These are phyloP conservation scores for Fusarium praegraminearum DNA, from an alignment of 2,329 filamentous ascomycete species.

Conservation along the genomic window DNA sequence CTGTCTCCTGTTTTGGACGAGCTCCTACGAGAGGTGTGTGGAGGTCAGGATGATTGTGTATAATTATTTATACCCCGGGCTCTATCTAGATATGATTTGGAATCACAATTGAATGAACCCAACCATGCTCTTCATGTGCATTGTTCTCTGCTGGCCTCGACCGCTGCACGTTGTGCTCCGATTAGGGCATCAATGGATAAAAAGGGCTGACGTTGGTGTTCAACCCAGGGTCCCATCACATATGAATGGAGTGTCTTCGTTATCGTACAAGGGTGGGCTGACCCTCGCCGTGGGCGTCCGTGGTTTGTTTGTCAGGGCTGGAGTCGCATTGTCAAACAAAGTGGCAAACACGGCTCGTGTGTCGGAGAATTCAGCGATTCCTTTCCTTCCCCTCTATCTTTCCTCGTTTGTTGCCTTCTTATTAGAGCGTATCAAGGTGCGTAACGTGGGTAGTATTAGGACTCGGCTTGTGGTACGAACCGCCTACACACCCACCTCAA, in stretches of 20 bases:
- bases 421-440: slow-evolving; percentile 1
- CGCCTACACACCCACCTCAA: neutral
- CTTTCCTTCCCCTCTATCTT: neutral
- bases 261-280: slow-evolving; percentile 20
- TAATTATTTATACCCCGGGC: slow-evolving; percentile 24
- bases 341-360: slow-evolving; percentile 25
- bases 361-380: slow-evolving; percentile 32
- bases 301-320: slow-evolving; percentile 16
- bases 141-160: neutral
- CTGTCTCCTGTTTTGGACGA: neutral
- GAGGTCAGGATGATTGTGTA: slow-evolving; percentile 12
- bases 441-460: slow-evolving; percentile 1
- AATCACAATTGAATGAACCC: slow-evolving; percentile 14
- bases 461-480: slow-evolving; percentile 14
- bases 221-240: slow-evolving; percentile 8
- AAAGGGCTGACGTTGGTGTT: slow-evolving; percentile 16
- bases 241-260: slow-evolving; percentile 17
- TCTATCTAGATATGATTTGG: slow-evolving; percentile 27
- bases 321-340: slow-evolving; percentile 24
- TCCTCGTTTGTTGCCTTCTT: neutral
- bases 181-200: slow-evolving; percentile 1
- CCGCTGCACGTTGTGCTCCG: neutral
- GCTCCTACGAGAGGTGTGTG: neutral
- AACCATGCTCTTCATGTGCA: neutral
- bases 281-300: slow-evolving; percentile 5